phyloP scores from a whole-genome alignment of 306 rosid genomes.

The Clitoria ternatea region DNA sequence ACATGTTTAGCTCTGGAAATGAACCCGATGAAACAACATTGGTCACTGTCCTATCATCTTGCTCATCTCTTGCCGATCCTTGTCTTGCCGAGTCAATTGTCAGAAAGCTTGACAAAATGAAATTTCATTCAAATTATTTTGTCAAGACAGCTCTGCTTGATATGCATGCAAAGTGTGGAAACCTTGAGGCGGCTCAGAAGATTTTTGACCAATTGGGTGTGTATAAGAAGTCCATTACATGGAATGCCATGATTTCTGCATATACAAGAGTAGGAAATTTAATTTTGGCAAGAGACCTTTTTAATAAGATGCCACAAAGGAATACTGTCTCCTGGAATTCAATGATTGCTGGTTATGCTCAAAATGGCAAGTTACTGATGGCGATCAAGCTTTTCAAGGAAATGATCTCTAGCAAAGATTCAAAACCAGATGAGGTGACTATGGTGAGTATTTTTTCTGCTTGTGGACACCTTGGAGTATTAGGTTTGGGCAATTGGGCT shows the following conservation, averaged over 20 bases:
- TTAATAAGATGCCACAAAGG: constrained; percentile 55
- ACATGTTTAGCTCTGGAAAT: constrained; percentile 39
- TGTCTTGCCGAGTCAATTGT: constrained; percentile 38
- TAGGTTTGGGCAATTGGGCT: constrained; percentile 60
- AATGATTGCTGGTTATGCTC: constrained; percentile 62
- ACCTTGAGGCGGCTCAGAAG: constrained; percentile 42
- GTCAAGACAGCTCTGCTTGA: constrained; percentile 62
- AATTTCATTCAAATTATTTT: constrained; percentile 43
- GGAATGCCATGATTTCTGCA: constrained; percentile 73
- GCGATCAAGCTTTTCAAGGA: constrained; percentile 57
- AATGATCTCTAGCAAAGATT: constrained; percentile 32
- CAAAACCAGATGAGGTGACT: constrained; percentile 66
- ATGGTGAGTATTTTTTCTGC: constrained; percentile 65
- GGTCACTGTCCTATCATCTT: constrained; percentile 53
- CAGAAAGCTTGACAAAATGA: constrained; percentile 28
- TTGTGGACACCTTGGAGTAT: constrained; percentile 67
- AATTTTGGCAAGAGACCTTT: constrained; percentile 46
- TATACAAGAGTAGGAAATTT: constrained; percentile 53
- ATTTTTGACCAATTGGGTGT: constrained; percentile 48
- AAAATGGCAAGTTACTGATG: constrained; percentile 52
- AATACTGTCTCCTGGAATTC: constrained; percentile 66
- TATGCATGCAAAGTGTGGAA: constrained; percentile 64
- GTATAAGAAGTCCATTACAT: constrained; percentile 40
- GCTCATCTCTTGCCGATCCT: constrained; percentile 42
- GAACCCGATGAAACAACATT: constrained; percentile 55